A percentile compares a stretch with the other conserved stretches of the same genome.
Evolutionary conservation across 106 monocot genomes (phyloP).

Genomic region (Dioscorea dumetorum): DNA sequence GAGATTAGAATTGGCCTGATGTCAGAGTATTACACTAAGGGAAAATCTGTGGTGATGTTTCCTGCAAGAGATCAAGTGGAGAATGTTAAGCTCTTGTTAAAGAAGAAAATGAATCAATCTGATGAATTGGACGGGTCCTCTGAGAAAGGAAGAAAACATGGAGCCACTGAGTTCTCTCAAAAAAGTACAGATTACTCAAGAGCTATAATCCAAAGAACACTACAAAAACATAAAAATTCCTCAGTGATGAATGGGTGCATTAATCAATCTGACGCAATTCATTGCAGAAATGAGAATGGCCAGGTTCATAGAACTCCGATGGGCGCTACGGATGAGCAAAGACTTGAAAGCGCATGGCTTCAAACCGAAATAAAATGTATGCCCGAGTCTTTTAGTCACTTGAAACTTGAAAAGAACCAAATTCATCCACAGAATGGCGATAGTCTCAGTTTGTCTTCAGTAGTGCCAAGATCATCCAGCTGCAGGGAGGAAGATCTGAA

Average conservation of each 20-base stretch:
- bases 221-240: conserved; percentile 12
- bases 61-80: conserved; percentile 1
- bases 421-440: conserved; percentile 33
- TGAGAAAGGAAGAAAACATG: conserved; percentile 6
- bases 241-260: conserved; percentile 1
- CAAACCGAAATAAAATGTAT: conserved; percentile 38
- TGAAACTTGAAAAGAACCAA: conserved; percentile 44
- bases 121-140: conserved; percentile 4
- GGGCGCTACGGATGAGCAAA: conserved; percentile 28
- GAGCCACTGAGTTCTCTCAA: conserved; percentile 3
- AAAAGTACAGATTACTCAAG: conserved; percentile 22
- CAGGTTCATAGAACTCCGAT: not conserved
- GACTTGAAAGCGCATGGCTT: conserved; percentile 76
- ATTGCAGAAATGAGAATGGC: not conserved
- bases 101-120: conserved; percentile 7
- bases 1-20: conserved; percentile 48
- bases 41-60: not conserved
- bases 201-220: conserved; percentile 4
- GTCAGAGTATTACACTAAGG: conserved; percentile 16
- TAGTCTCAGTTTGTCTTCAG: conserved; percentile 1
- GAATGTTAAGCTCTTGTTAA: conserved; percentile 1
- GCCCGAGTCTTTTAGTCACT: conserved; percentile 18
- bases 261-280: not conserved
- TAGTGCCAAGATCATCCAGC: conserved; percentile 11
- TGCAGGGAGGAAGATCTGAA: conserved; percentile 30